Evolutionary conservation across 768 basidiomycete genomes (phyloP).

Genomic region (Roridomyces roridus): DNA sequence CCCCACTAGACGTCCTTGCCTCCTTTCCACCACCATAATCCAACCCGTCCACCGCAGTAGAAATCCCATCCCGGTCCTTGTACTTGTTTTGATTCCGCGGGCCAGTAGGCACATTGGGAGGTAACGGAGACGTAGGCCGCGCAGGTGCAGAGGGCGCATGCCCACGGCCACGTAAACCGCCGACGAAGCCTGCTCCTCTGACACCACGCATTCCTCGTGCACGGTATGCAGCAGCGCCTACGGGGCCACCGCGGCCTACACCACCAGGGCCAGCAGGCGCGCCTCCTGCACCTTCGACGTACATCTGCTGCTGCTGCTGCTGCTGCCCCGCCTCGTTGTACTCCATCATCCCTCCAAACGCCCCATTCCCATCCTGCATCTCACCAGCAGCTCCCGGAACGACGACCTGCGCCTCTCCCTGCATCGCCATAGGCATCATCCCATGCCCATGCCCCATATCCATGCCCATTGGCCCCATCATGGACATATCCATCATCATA

Average conservation of each 20-base stretch:
- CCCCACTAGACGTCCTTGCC: slow-evolving; percentile 66
- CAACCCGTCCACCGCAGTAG: slow-evolving; percentile 86
- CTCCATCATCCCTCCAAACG: neutral
- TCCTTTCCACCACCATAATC: slow-evolving; percentile 77
- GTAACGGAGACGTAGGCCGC: slow-evolving; percentile 83
- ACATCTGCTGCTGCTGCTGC: slow-evolving; percentile 67
- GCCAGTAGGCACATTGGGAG: slow-evolving; percentile 87
- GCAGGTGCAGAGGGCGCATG: slow-evolving; percentile 59
- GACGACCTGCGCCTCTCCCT: slow-evolving; percentile 35
- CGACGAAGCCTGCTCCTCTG: slow-evolving; percentile 40
- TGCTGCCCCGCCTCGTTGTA: slow-evolving; percentile 49
- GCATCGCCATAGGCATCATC: slow-evolving; percentile 37
- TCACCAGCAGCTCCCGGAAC: slow-evolving; percentile 36
- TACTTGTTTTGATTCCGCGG: slow-evolving; percentile 90
- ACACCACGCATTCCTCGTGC: slow-evolving; percentile 48
- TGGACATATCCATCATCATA: slow-evolving; percentile 84
- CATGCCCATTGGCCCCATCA: slow-evolving; percentile 69
- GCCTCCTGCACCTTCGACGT: slow-evolving; percentile 55
- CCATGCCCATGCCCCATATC: slow-evolving; percentile 50
- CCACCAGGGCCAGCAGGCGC: slow-evolving; percentile 32
- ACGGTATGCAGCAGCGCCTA: slow-evolving; percentile 43
- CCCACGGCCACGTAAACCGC: slow-evolving; percentile 50
- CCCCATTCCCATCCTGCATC: slow-evolving; percentile 41
- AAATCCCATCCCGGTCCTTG: slow-evolving; percentile 87
- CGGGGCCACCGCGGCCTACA: slow-evolving; percentile 31